Base-by-base conservation (phyloP, 2,329 filamentous ascomycete genomes). In the Aspergillus fumigatus region DNA sequence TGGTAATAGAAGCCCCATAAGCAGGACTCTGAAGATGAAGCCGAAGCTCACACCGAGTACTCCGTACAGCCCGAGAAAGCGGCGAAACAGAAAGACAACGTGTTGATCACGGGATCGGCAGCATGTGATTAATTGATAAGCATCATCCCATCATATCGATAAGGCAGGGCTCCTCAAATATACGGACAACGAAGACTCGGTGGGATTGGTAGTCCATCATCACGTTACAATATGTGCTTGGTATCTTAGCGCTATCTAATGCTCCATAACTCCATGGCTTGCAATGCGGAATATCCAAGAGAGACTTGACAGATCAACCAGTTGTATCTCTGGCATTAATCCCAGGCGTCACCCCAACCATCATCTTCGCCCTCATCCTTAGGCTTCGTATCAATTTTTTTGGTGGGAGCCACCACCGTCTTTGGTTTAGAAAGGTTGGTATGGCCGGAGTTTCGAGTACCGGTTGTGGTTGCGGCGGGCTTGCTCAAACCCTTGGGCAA, bases 401-500 rank as follows among this genome's bases (percentile, higher is more conserved):
- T 92, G 0, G 82, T 74, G 1, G 69, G 71, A 0, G 78, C 70
- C 1, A 77, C 62, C 1, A 76, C 70, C 6, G 77, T 72, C 59
- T 82, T 83, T 0, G 79, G 72, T 58, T 81, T 82, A 1, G 70
- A 59, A 11, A 68, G 61, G 2, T 75, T 78, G 17, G 72, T 57
- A n/a, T 58, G 70, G 9, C 68, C 73, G 25, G 70, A 62, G 50
- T 74, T 73, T 56, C 78, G 72, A 56, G 71, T 71, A 3, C 70
- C 62, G 9, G 67, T 67, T 62, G 72, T 64, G 8, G 71, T 64
- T 14, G 71, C 62, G 1, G 74, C 58, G 2, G 83, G 67, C 74
- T 95, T 96, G 1, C 80, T 76, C 26, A 97, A 72, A 0, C 93
- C 93, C 75, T 96, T 99, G 0, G 93, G 92, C 54, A 97, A 70